These are phyloP conservation scores for Globisporangium cederbergense DNA, from an alignment of 352 stramenopile species.

Conservation along the genomic window DNA sequence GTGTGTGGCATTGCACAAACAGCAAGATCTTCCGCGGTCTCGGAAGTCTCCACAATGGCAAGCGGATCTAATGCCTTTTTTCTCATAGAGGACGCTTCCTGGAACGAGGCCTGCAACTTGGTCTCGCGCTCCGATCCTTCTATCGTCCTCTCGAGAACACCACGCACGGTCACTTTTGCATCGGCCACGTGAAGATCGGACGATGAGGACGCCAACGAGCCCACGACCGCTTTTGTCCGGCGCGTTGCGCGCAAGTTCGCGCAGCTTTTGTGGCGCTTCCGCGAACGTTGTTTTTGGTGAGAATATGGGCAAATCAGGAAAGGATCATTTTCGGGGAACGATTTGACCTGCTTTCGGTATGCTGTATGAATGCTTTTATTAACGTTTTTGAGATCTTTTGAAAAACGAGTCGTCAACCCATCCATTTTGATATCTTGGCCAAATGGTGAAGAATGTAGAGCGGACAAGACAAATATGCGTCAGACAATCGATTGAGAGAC, in stretches of 20 bases:
- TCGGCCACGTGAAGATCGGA: background rate
- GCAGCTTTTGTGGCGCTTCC: background rate
- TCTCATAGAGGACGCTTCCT: background rate
- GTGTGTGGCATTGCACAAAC: background rate
- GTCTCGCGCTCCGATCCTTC: background rate
- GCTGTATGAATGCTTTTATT: background rate
- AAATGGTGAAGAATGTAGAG: background rate
- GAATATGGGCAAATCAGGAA: background rate
- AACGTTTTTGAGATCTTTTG: background rate
- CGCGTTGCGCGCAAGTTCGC: constrained; percentile 5
- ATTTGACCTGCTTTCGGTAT: background rate
- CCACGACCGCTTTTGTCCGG: constrained; percentile 9
- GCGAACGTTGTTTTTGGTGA: constrained; percentile 5
- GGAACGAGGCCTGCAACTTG: background rate
- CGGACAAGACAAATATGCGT: background rate
- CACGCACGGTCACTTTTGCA: background rate
- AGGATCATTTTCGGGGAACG: background rate
- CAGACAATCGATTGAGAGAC: background rate
- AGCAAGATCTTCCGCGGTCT: background rate
- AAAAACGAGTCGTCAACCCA: background rate
- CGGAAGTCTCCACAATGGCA: background rate
- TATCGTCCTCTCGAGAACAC: background rate
- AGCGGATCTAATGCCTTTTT: background rate
- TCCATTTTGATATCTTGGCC: background rate
- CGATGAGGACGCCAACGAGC: background rate